Evolutionary conservation across 2,329 filamentous ascomycete genomes (phyloP), one percentile per base, ranked within the genome.

Genomic region (Podosphaera aphanis): DNA sequence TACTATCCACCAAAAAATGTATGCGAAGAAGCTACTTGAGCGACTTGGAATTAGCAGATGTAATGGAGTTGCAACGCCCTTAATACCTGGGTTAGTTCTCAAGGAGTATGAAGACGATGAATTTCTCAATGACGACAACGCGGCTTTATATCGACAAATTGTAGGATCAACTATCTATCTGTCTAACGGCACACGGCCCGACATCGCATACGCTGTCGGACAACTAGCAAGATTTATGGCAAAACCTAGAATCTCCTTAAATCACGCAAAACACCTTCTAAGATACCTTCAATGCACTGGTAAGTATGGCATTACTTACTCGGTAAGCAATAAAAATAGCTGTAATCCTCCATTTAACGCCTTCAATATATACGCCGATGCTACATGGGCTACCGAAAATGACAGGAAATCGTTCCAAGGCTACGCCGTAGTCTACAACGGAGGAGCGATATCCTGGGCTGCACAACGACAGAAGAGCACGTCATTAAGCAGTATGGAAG

Each of bases 381-480:
- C 23, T 25, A 25, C 23, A 25, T 42, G 20, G 40, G 40, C 3
- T 4, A 42, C 21, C 16, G 40, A 42, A 42, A 27, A 27, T 25
- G 40, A 42, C 27, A 25, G 18, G 15, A 42, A 42, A 29, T 42
- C 21, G n/a, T 42, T 42, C 20, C 40, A 42, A 27, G 40, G 40
- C 13, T 29, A 42, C n/a, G 18, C 40, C 3, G 15, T 42, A 15
- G 16, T 27, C 15, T 42, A 27, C 8, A 27, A 27, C 7, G 21
- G 21, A 39, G 40, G 40, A 13, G 40, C 40, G 15, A 18, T 42
- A n/a, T n/a, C 21, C 5, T 42, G 40, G 40, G n/a, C 20, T 27
- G 20, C 40, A n/a, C 10, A 25, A n/a, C 20, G 40, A 27, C 21
- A 29, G 20, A 42, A 42, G 25, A 42, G 23, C 8, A 25, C 23